Evolutionary conservation across 257 asterid genomes (phyloP).

Genomic region (Thymus mandschuricus): DNA sequence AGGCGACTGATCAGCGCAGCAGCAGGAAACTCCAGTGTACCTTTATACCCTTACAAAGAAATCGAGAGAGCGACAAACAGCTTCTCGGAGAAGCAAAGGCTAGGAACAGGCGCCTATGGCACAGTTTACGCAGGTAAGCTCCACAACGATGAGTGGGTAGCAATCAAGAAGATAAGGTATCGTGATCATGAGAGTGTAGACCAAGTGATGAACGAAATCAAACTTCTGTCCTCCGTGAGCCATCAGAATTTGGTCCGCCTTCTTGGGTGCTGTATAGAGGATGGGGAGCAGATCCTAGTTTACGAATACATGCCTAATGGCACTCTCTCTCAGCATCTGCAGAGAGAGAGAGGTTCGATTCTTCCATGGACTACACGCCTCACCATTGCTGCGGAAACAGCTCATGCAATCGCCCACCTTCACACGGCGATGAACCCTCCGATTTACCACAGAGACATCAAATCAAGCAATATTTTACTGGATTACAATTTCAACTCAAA

Average conservation of each 20-base stretch:
- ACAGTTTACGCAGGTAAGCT: conserved; percentile 92
- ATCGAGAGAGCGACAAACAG: conserved; percentile 75
- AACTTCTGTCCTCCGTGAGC: conserved; percentile 83
- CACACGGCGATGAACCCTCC: conserved; percentile 86
- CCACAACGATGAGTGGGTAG: conserved; percentile 71
- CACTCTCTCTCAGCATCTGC: conserved; percentile 86
- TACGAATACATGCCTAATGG: conserved; percentile 91
- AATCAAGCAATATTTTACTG: conserved; percentile 82
- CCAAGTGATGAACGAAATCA: conserved; percentile 89
- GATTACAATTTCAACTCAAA: conserved; percentile 77
- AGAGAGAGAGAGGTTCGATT: conserved; percentile 58
- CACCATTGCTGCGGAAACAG: conserved; percentile 83
- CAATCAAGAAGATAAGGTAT: conserved; percentile 71
- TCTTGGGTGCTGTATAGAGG: conserved; percentile 84
- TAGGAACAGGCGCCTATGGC: conserved; percentile 96
- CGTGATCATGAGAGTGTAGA: conserved; percentile 68
- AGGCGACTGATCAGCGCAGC: conserved; percentile 70
- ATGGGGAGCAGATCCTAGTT: conserved; percentile 87
- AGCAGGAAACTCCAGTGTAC: conserved; percentile 65
- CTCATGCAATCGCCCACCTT: conserved; percentile 84
- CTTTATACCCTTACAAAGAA: conserved; percentile 69
- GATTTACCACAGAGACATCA: conserved; percentile 85
- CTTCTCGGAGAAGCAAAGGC: conserved; percentile 71
- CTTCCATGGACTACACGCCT: conserved; percentile 91
- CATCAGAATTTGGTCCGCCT: conserved; percentile 95